Percentiles rank a stretch among this genome's conserved stretches.
These are phyloP conservation scores for Cicer cuneatum DNA, from an alignment of 306 rosid species.

Conservation along the genomic window DNA sequence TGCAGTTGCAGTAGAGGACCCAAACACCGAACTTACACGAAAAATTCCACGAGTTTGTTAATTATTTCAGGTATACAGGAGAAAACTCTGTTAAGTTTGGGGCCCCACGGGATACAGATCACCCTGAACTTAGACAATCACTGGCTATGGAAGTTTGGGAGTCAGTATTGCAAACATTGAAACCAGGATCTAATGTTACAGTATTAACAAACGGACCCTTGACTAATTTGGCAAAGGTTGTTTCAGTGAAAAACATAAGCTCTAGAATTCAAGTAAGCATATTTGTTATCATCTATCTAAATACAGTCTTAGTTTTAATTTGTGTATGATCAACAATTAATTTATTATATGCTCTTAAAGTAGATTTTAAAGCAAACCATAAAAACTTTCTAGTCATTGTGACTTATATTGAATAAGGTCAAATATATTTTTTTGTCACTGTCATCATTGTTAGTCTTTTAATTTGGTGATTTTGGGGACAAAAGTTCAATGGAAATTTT, in stretches of 20 bases:
- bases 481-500: background rate
- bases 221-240: slow-evolving; percentile 81
- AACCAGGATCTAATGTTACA: slow-evolving; percentile 67
- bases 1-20: too few species aligned
- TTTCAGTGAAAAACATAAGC: slow-evolving; percentile 51
- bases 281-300: background rate
- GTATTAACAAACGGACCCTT: slow-evolving; percentile 90
- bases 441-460: too few species aligned
- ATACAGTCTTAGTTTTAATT: background rate
- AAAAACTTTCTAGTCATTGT: too few species aligned
- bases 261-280: slow-evolving; percentile 69
- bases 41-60: background rate
- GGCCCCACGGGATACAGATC: slow-evolving; percentile 77
- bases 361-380: too few species aligned
- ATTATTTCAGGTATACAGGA: slow-evolving; percentile 72
- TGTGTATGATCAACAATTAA: too few species aligned
- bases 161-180: slow-evolving; percentile 55
- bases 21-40: background rate
- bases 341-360: too few species aligned
- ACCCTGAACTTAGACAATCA: slow-evolving; percentile 84
- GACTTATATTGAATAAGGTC: too few species aligned
- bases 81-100: slow-evolving; percentile 67
- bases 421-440: too few species aligned
- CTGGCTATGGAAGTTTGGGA: slow-evolving; percentile 83
- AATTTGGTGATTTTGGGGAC: background rate